A percentile compares a stretch with the other conserved stretches of the same genome.
These are phyloP conservation scores for Echria macrotheca DNA, from an alignment of 495 filamentous ascomycete species.

Conservation along the genomic window DNA sequence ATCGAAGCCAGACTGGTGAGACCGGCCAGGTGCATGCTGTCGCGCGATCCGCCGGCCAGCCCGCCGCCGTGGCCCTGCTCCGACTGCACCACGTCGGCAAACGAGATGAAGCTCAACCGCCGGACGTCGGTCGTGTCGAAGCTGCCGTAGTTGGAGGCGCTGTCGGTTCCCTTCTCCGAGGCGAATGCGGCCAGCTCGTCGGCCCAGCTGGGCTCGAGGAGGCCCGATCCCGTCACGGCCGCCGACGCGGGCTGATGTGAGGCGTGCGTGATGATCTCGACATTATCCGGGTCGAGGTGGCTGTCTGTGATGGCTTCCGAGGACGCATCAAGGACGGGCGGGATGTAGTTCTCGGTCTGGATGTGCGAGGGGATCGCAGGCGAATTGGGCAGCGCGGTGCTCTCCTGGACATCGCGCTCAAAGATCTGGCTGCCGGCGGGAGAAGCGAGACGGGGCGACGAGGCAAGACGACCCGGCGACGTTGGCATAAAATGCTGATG, in stretches of 20 bases:
- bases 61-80: conserved; percentile 59
- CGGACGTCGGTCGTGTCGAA: conserved; percentile 72
- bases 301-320: conserved; percentile 83
- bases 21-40: conserved; percentile 55
- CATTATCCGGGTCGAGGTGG: conserved; percentile 67
- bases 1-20: conserved; percentile 46
- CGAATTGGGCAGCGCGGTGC: conserved; percentile 54
- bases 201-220: conserved; percentile 39
- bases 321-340: conserved; percentile 80
- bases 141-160: conserved; percentile 63
- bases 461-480: conserved; percentile 48
- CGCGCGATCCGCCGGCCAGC: conserved; percentile 44
- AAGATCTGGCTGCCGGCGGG: conserved; percentile 81
- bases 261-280: conserved; percentile 81
- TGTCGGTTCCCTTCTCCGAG: conserved; percentile 43
- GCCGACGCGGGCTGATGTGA: conserved; percentile 72
- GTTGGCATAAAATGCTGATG: conserved; percentile 43
- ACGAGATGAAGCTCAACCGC: conserved; percentile 85
- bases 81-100: conserved; percentile 88
- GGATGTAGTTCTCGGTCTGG: conserved; percentile 86
- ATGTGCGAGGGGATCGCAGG: conserved; percentile 83
- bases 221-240: conserved; percentile 47
- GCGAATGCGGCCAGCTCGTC: conserved; percentile 52
- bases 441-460: conserved; percentile 57
- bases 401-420: conserved; percentile 88